phyloP scores from a whole-genome alignment of 2,329 filamentous ascomycete species.

The Aspergillus japonicus region DNA sequence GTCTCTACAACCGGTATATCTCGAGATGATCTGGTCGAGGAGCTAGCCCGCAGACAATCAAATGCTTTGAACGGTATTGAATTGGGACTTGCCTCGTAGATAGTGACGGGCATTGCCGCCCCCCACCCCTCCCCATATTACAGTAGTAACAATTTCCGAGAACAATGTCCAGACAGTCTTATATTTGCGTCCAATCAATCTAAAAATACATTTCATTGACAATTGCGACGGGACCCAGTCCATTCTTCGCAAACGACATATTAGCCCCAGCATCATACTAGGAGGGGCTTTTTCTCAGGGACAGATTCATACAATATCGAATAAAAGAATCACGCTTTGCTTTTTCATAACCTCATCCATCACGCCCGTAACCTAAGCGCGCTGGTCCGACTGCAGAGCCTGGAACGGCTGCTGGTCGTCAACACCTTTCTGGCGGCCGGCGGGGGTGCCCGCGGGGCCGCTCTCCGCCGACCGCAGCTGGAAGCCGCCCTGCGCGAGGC shows the following conservation, averaged over 20 bases:
- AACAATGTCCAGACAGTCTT: neutral
- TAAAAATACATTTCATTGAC: neutral
- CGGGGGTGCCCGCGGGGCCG: conserved; percentile 26
- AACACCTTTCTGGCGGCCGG: conserved; percentile 26
- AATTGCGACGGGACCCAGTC: conserved; percentile 1
- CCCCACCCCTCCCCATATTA: too few relatives aligned
- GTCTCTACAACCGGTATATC: too few relatives aligned
- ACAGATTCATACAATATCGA: too few relatives aligned
- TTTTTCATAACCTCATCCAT: conserved; percentile 8
- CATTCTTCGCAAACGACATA: neutral
- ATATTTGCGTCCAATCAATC: neutral
- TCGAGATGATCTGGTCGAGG: too few relatives aligned
- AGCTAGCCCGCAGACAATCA: too few relatives aligned
- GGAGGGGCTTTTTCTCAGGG: too few relatives aligned
- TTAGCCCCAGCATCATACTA: neutral
- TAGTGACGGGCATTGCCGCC: too few relatives aligned
- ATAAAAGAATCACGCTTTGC: too few relatives aligned
- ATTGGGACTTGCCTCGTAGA: too few relatives aligned
- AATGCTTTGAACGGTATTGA: too few relatives aligned
- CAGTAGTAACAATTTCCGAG: too few relatives aligned
- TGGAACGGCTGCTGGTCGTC: conserved; percentile 25
- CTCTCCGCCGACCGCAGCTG: conserved; percentile 32
- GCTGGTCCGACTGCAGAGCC: conserved; percentile 29
- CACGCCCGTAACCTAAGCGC: conserved; percentile 21
- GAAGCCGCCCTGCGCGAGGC: conserved; percentile 45